Percentiles rank a stretch among this genome's conserved stretches.
Evolutionary conservation across 768 basidiomycete species (phyloP).

Genomic region (Hypholoma sublateritium): DNA sequence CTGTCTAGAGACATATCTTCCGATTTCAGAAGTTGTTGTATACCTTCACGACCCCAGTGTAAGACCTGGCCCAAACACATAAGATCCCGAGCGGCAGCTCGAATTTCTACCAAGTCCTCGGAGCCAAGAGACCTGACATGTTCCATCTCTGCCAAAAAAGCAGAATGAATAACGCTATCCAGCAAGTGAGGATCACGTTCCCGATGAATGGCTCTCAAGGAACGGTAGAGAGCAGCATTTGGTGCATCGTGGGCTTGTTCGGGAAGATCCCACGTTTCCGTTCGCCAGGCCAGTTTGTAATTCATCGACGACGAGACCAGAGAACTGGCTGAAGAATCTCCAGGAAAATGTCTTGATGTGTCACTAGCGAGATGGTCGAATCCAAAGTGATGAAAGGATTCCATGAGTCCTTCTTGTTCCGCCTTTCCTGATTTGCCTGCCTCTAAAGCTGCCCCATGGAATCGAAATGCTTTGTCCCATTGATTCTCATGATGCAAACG

Average conservation of each 20-base stretch:
- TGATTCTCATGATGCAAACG: slow-evolving; percentile 91
- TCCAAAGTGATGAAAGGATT: slow-evolving; percentile 86
- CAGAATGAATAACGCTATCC: slow-evolving; percentile 46
- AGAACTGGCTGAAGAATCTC: slow-evolving; percentile 23
- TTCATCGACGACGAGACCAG: slow-evolving; percentile 52
- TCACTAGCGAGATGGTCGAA: slow-evolving; percentile 86
- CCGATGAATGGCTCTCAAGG: slow-evolving; percentile 79
- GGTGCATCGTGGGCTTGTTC: slow-evolving; percentile 47
- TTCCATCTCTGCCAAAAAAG: slow-evolving; percentile 60
- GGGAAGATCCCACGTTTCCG: slow-evolving; percentile 94
- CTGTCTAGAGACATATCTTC: slow-evolving; percentile 31
- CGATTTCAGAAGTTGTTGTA: slow-evolving; percentile 33
- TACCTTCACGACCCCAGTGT: slow-evolving; percentile 49
- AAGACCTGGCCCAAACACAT: slow-evolving; percentile 81
- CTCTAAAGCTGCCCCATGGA: slow-evolving; percentile 85
- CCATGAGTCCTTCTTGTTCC: slow-evolving; percentile 65
- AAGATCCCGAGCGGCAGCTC: slow-evolving; percentile 64
- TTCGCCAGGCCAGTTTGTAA: slow-evolving; percentile 91
- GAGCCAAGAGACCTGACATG: slow-evolving; percentile 65
- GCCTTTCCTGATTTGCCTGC: slow-evolving; percentile 41
- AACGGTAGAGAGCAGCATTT: slow-evolving; percentile 69
- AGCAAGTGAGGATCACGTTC: slow-evolving; percentile 60
- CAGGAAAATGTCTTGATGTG: slow-evolving; percentile 47
- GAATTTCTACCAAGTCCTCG: slow-evolving; percentile 80
- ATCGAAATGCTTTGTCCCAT: slow-evolving; percentile 88